These are phyloP conservation scores for Carex sylvatica DNA, from an alignment of 202 grass and related monocot species.

Conservation along the genomic window DNA sequence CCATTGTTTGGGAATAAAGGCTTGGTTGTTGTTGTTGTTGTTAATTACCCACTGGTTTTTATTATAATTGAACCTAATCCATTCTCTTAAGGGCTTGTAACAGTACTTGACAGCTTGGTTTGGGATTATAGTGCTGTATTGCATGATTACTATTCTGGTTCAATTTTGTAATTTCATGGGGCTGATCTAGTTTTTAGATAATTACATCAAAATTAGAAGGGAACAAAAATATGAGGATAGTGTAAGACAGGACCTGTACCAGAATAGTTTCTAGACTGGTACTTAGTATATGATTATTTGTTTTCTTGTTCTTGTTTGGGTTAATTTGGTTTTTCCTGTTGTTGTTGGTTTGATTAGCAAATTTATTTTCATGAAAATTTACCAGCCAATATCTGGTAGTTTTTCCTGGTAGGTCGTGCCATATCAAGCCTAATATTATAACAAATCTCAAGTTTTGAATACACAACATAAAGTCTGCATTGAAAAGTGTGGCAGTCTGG, in stretches of 20 bases:
- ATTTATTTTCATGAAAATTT: neutral
- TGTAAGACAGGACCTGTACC: neutral
- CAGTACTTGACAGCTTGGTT: neutral
- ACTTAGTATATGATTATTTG: neutral
- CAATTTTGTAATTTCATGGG: neutral
- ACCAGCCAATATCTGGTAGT: neutral
- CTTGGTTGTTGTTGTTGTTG: neutral
- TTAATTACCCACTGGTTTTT: neutral
- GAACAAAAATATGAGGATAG: neutral
- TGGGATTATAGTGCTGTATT: neutral
- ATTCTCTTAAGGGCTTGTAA: neutral
- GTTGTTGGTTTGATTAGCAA: neutral
- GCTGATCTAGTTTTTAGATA: neutral
- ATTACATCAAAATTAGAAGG: neutral
- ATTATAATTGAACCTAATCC: neutral
- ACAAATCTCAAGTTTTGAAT: neutral
- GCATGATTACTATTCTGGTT: neutral
- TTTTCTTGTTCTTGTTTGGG: neutral
- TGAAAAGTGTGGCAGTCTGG: neutral
- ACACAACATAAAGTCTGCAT: neutral
- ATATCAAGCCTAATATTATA: neutral
- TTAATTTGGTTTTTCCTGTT: neutral
- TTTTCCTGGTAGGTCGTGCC: neutral
- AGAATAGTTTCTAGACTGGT: neutral
- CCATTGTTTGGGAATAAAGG: neutral